These are phyloP conservation scores for Echinochloa phyllopogon DNA, from an alignment of 176 grass and related monocot genomes.

Conservation along the genomic window DNA sequence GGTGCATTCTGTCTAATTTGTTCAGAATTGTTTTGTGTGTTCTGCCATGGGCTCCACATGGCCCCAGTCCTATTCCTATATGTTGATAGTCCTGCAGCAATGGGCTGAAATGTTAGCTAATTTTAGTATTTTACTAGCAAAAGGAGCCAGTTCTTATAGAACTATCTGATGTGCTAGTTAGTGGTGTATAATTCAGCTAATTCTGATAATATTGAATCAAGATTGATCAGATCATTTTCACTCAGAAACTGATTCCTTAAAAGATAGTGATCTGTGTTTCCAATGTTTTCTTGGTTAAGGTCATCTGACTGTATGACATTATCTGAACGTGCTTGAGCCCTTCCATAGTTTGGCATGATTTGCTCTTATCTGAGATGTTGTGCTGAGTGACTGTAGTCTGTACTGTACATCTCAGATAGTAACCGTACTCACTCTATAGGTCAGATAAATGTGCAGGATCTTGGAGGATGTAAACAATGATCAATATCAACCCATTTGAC, in stretches of 20 bases:
- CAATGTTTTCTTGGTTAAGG: background rate
- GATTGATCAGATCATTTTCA: background rate
- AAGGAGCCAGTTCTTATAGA: background rate
- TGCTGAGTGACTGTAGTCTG: background rate
- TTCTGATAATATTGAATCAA: no score
- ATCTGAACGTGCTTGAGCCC: background rate
- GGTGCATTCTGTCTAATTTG: no score
- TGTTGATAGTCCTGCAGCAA: no score
- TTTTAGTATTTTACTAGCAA: no score
- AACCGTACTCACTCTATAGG: background rate
- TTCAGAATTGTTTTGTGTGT: no score
- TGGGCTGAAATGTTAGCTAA: no score
- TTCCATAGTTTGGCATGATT: background rate
- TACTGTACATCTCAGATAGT: background rate
- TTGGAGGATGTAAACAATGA: background rate
- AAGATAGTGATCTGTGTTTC: background rate
- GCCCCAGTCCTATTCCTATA: no score
- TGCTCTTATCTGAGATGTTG: background rate
- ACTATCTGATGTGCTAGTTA: background rate
- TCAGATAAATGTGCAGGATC: background rate
- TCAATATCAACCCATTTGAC: background rate
- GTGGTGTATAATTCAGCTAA: background rate
- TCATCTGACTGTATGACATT: background rate
- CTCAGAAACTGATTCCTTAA: background rate
- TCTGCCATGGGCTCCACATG: no score